A percentile compares a stretch with the other conserved stretches of the same genome.
These are phyloP conservation scores for Chamaenerion angustifolium DNA, from an alignment of 345 rosid genomes.

Conservation along the genomic window DNA sequence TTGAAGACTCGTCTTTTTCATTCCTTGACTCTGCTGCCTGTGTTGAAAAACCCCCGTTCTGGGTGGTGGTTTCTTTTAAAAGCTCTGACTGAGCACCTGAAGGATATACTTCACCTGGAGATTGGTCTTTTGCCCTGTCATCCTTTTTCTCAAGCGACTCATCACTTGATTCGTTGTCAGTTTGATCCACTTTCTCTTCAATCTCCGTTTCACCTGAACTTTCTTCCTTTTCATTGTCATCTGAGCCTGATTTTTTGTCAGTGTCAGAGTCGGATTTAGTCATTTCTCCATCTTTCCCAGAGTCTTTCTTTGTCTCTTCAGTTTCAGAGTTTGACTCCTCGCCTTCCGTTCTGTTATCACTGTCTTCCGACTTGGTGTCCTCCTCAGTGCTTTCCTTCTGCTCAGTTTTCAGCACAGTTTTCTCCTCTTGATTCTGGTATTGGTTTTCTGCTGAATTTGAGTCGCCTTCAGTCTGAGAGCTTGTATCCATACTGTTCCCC, in stretches of 20 bases:
- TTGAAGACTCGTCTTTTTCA: constrained; percentile 40
- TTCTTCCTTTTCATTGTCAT: constrained; percentile 12
- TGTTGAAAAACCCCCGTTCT: constrained; percentile 66
- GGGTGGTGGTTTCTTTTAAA: constrained; percentile 53
- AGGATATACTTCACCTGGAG: constrained; percentile 43
- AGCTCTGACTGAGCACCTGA: constrained; percentile 75
- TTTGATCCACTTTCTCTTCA: constrained; percentile 1
- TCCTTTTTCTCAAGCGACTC: constrained; percentile 6
- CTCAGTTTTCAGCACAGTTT: constrained; percentile 11
- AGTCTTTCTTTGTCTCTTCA: constrained; percentile 22
- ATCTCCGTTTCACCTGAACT: not conserved
- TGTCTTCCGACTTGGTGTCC: constrained; percentile 9
- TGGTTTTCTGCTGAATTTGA: constrained; percentile 20
- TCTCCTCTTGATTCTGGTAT: constrained; percentile 25
- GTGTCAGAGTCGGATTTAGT: too few relatives aligned
- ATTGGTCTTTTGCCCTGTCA: constrained; percentile 29
- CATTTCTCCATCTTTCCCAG: too few relatives aligned
- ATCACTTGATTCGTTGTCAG: not conserved
- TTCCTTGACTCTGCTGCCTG: constrained; percentile 81
- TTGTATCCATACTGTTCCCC: constrained; percentile 26
- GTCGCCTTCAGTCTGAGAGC: not conserved
- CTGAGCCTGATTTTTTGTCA: constrained; percentile 13
- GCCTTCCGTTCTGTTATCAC: constrained; percentile 15
- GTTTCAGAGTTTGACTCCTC: constrained; percentile 21
- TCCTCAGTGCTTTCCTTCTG: constrained; percentile 7